These are phyloP conservation scores for Poa annua DNA, from an alignment of 176 grass and related monocot species.

Conservation along the genomic window DNA sequence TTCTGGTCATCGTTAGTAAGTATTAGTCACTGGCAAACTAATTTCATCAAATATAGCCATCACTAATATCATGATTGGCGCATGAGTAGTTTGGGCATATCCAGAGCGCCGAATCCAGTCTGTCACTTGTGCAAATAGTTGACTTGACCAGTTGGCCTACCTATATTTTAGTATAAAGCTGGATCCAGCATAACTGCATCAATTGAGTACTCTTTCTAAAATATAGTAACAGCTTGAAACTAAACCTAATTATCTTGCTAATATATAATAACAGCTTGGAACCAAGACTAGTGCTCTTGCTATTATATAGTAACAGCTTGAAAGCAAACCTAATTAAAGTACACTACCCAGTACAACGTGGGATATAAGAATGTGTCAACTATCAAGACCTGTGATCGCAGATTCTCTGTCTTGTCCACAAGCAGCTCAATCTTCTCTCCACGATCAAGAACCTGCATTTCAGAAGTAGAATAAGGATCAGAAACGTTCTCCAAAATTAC, in stretches of 20 bases:
- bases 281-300: neutral
- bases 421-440: slow-evolving; percentile 93
- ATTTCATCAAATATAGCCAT: neutral
- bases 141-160: neutral
- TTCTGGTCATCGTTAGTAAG: neutral
- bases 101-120: neutral
- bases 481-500: neutral
- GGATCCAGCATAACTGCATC: neutral
- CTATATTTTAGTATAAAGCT: neutral
- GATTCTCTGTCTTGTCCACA: slow-evolving; percentile 89
- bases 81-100: neutral
- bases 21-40: neutral
- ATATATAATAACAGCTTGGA: neutral
- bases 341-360: neutral
- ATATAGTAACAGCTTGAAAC: neutral
- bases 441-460: slow-evolving; percentile 76
- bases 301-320: neutral
- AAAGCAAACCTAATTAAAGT: neutral
- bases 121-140: neutral
- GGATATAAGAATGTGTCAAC: neutral
- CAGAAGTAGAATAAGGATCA: neutral
- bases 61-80: neutral
- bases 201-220: neutral
- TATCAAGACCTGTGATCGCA: slow-evolving; percentile 63
- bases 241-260: neutral